Conservation (phyloP, 352 stramenopile species). For the Sclerospora graminicola region DNA sequence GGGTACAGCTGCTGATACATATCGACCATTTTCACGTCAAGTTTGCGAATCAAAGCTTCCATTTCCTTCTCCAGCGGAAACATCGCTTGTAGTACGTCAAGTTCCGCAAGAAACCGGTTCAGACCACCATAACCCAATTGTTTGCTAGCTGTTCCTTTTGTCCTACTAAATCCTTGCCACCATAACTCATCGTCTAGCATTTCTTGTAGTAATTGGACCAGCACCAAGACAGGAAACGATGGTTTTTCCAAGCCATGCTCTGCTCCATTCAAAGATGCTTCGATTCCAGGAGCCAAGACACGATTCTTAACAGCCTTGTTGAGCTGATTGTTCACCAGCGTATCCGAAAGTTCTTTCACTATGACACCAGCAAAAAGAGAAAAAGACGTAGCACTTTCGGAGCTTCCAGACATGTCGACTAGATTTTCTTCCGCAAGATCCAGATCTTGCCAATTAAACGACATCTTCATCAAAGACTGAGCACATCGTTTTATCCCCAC, state of each 20-base stretch:
- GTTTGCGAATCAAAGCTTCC: slow-evolving; percentile 18
- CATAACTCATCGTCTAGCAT: slow-evolving; percentile 51
- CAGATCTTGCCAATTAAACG: slow-evolving; percentile 49
- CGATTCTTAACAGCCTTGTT: slow-evolving; percentile 39
- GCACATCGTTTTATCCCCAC: slow-evolving; percentile 45
- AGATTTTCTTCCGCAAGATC: slow-evolving; percentile 47
- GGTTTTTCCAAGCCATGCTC: slow-evolving; percentile 10
- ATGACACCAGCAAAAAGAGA: slow-evolving; percentile 40
- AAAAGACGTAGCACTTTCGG: slow-evolving; percentile 7
- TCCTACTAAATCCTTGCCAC: slow-evolving; percentile 40
- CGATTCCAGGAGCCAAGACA: slow-evolving; percentile 3
- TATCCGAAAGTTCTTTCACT: slow-evolving; percentile 36
- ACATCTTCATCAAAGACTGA: slow-evolving; percentile 62
- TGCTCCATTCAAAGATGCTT: slow-evolving; percentile 3
- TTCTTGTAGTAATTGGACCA: slow-evolving; percentile 39
- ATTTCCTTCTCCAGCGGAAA: slow-evolving; percentile 24
- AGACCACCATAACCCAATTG: slow-evolving; percentile 44
- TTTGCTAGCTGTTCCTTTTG: slow-evolving; percentile 21
- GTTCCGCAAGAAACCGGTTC: slow-evolving; percentile 62
- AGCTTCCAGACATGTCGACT: slow-evolving; percentile 19
- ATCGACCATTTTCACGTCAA: slow-evolving; percentile 34
- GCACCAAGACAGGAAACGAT: slow-evolving; percentile 32
- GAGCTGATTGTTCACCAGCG: slow-evolving; percentile 41
- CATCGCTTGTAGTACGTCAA: slow-evolving; percentile 36
- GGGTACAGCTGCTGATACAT: slow-evolving; percentile 48